These are phyloP conservation scores for Plasmodium vinckei DNA, from an alignment of 169 alveolate species.

Conservation along the genomic window DNA sequence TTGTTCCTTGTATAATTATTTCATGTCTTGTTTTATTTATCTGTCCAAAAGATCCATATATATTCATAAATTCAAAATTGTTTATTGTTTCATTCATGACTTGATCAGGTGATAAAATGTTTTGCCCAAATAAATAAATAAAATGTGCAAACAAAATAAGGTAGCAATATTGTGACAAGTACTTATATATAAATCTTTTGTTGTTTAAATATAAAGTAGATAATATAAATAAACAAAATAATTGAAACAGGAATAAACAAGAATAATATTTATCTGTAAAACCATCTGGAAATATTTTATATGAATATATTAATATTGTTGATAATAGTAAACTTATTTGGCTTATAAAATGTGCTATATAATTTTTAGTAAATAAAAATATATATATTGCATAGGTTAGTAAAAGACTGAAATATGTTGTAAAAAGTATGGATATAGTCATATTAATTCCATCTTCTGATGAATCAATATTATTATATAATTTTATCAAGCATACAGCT, in stretches of 20 bases:
- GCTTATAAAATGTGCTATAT: conserved; percentile 8
- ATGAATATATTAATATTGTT: conserved; percentile 21
- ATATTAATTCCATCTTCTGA: background rate
- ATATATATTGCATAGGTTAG: conserved; percentile 1
- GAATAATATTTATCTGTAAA: conserved; percentile 16
- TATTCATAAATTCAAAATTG: conserved; percentile 38
- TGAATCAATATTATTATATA: background rate
- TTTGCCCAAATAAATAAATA: conserved; percentile 27
- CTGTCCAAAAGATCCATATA: conserved; percentile 67
- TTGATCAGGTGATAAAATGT: conserved; percentile 52
- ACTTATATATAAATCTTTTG: conserved; percentile 22
- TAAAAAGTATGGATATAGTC: background rate
- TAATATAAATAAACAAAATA: conserved; percentile 6
- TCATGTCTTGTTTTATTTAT: conserved; percentile 40
- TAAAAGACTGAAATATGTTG: background rate
- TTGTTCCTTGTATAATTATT: conserved; percentile 24
- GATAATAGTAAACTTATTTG: conserved; percentile 12
- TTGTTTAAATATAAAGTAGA: conserved; percentile 24
- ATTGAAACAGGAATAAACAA: conserved; percentile 6
- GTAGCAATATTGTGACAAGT: conserved; percentile 31
- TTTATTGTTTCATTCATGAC: conserved; percentile 44
- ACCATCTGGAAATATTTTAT: conserved; percentile 20
- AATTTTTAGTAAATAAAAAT: conserved; percentile 20
- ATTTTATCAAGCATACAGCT: background rate
- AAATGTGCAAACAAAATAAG: conserved; percentile 29